Conservation (phyloP, 2,329 filamentous ascomycete genomes). For the Calonectria crousiana region DNA sequence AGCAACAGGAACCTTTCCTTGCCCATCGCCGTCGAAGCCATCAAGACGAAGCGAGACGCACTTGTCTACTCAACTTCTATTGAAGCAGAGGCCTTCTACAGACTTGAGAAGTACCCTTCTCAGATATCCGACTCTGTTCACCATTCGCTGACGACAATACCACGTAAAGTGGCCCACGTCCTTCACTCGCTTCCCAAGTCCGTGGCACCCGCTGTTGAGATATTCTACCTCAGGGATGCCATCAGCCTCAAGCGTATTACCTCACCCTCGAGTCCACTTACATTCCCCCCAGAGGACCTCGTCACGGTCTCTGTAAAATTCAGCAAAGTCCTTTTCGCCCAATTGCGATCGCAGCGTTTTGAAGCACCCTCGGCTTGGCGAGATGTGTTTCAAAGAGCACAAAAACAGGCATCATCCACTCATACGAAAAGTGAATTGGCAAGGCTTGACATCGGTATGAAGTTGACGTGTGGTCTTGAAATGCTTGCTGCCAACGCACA, state of each 20-base stretch:
- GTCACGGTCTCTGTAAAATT: constrained; percentile 85
- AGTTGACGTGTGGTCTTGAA: constrained; percentile 90
- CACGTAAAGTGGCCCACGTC: constrained; percentile 84
- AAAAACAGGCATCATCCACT: constrained; percentile 27
- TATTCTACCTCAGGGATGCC: constrained; percentile 92
- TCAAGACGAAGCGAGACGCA: constrained; percentile 66
- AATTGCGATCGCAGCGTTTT: constrained; percentile 89
- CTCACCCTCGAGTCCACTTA: constrained; percentile 63
- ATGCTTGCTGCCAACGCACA: constrained; percentile 80
- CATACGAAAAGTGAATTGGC: constrained; percentile 34
- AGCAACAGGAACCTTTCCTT: constrained; percentile 67
- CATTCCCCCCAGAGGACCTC: constrained; percentile 82
- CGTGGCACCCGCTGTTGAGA: constrained; percentile 86
- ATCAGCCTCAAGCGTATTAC: constrained; percentile 78
- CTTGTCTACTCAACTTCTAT: constrained; percentile 80
- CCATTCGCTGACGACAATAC: constrained; percentile 78
- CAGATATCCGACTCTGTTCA: constrained; percentile 84
- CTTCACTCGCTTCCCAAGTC: constrained; percentile 80
- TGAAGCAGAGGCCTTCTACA: constrained; percentile 91
- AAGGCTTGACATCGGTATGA: constrained; percentile 83
- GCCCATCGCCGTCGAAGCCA: constrained; percentile 71
- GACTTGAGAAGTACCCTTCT: constrained; percentile 84
- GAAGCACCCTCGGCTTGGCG: constrained; percentile 69
- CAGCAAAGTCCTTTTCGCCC: constrained; percentile 90
- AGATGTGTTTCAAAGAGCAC: constrained; percentile 40